Evolutionary conservation across 768 basidiomycete species (phyloP).

Genomic region (Panaeolus papilionaceus): DNA sequence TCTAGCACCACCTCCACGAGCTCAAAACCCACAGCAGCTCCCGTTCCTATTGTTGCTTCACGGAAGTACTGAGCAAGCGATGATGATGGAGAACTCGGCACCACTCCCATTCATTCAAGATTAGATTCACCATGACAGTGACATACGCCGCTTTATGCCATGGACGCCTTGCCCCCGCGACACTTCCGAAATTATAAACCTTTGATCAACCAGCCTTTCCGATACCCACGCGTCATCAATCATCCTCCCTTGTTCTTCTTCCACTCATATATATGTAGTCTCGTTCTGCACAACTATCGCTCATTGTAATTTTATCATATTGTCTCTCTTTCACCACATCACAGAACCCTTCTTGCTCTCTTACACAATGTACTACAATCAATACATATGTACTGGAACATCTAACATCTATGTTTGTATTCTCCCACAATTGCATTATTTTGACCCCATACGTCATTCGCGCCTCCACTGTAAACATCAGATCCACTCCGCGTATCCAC

Average conservation of each 20-base stretch:
- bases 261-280: not conserved
- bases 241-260: not conserved
- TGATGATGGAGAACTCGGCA: constrained; percentile 10
- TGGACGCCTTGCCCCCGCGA: constrained; percentile 3
- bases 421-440: not conserved
- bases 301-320: not conserved
- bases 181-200: constrained; percentile 12
- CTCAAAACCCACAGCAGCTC: not conserved
- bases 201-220: constrained; percentile 1
- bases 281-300: not conserved
- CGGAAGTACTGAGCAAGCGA: constrained; percentile 12
- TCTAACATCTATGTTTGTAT: not conserved
- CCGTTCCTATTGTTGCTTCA: constrained; percentile 12
- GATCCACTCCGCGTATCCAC: not conserved
- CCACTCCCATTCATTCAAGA: constrained; percentile 3
- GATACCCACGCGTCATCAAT: constrained; percentile 10
- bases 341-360: not conserved
- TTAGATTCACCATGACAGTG: constrained; percentile 1
- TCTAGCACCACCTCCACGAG: not conserved
- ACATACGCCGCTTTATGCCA: constrained; percentile 6
- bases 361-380: not conserved
- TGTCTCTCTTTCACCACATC: not conserved
- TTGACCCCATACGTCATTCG: constrained; percentile 3
- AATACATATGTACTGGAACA: not conserved
- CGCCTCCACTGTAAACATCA: not conserved